Evolutionary conservation across 768 basidiomycete genomes (phyloP).

Genomic region (Lentinula sp.): DNA sequence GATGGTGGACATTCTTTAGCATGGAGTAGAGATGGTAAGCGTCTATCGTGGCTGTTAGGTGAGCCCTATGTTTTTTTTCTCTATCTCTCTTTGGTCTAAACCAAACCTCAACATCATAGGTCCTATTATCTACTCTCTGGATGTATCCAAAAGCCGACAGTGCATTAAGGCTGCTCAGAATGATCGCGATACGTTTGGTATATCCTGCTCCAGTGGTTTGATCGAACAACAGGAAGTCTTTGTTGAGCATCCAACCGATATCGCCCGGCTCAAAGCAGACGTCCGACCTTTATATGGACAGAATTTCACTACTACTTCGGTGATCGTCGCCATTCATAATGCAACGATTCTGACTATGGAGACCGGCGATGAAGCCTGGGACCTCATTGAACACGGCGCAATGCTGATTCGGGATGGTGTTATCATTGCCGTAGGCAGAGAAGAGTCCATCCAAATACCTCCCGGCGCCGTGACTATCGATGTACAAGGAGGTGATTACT

Average conservation of each 20-base stretch:
- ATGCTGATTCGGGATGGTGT: constrained; percentile 51
- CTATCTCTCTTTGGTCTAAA: neutral
- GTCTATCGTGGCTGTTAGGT: constrained; percentile 73
- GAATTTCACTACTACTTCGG: constrained; percentile 19
- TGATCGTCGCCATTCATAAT: constrained; percentile 55
- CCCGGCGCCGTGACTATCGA: constrained; percentile 42
- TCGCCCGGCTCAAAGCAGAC: constrained; percentile 50
- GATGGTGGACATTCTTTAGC: constrained; percentile 70
- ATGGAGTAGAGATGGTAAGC: constrained; percentile 57
- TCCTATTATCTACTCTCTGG: constrained; percentile 55
- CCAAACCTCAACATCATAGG: constrained; percentile 27
- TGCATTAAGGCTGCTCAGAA: constrained; percentile 42
- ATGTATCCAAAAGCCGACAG: constrained; percentile 41
- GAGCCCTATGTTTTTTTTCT: neutral
- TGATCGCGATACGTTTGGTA: constrained; percentile 53
- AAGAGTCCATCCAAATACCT: constrained; percentile 25
- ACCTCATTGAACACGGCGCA: constrained; percentile 47
- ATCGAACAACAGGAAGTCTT: constrained; percentile 51
- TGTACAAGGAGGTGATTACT: constrained; percentile 52
- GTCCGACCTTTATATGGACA: constrained; percentile 20
- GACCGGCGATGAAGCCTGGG: constrained; percentile 36
- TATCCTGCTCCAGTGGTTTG: constrained; percentile 50
- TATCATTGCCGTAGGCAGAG: constrained; percentile 41
- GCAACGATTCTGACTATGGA: constrained; percentile 70
- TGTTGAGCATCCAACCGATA: constrained; percentile 56